Evolutionary conservation across 2,329 filamentous ascomycete species (phyloP).

Genomic region (Xylariomycetidae sp.): DNA sequence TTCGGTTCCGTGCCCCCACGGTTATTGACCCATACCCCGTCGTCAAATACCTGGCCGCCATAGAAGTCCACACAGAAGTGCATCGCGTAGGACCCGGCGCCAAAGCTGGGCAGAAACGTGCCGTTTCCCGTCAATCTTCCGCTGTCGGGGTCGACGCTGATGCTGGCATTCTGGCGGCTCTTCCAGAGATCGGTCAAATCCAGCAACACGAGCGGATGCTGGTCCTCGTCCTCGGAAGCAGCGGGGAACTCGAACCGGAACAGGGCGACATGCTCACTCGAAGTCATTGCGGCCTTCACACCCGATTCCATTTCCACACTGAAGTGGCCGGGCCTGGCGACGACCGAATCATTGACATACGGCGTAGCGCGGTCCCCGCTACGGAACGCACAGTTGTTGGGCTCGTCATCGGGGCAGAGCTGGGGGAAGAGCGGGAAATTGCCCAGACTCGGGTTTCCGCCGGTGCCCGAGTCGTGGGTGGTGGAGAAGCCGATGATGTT

Average conservation of each 20-base stretch:
- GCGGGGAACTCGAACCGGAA: constrained; percentile 55
- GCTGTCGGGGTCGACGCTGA: constrained; percentile 43
- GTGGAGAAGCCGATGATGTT: constrained; percentile 47
- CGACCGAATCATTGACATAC: constrained; percentile 36
- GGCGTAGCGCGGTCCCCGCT: constrained; percentile 39
- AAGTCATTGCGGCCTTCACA: constrained; percentile 55
- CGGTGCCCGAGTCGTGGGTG: constrained; percentile 40
- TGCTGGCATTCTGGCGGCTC: constrained; percentile 42
- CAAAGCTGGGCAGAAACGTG: constrained; percentile 57
- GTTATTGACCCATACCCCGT: constrained; percentile 36
- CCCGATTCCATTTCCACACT: constrained; percentile 48
- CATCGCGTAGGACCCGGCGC: constrained; percentile 51
- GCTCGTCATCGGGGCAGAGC: constrained; percentile 37
- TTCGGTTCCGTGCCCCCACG: constrained; percentile 34
- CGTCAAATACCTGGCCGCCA: constrained; percentile 32
- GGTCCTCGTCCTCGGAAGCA: constrained; percentile 4
- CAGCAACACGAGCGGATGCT: constrained; percentile 49
- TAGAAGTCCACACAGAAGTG: constrained; percentile 59
- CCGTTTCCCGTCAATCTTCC: constrained; percentile 54
- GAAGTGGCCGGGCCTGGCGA: constrained; percentile 53
- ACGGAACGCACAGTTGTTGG: constrained; percentile 54
- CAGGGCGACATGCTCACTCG: constrained; percentile 56
- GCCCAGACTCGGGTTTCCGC: constrained; percentile 39
- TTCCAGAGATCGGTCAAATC: constrained; percentile 58
- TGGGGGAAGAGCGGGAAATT: constrained; percentile 44